These are phyloP conservation scores for Rhodotorula taiwanensis DNA, from an alignment of 768 basidiomycete species.

Conservation along the genomic window DNA sequence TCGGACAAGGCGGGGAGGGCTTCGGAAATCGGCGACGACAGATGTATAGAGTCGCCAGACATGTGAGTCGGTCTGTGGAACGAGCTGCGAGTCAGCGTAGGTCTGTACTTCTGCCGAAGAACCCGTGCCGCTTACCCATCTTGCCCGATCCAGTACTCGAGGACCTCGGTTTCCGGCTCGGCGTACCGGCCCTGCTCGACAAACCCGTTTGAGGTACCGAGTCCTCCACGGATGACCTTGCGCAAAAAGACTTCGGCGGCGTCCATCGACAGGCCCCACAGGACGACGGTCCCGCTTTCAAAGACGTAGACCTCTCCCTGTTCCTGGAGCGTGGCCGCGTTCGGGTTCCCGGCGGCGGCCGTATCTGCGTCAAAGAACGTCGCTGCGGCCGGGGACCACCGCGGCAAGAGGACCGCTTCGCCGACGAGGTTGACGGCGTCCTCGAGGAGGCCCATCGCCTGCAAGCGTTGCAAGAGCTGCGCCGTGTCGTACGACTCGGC, in stretches of 20 bases:
- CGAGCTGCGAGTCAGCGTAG: neutral
- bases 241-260: constrained; percentile 33
- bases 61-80: constrained; percentile 19
- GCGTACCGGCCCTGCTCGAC: constrained; percentile 35
- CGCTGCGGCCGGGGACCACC: constrained; percentile 26
- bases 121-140: constrained; percentile 5
- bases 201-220: constrained; percentile 3
- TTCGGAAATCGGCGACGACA: constrained; percentile 2
- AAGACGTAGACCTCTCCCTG: constrained; percentile 35
- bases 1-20: neutral
- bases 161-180: constrained; percentile 37
- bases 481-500: constrained; percentile 38
- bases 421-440: constrained; percentile 32
- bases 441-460: constrained; percentile 23
- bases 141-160: constrained; percentile 35
- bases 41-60: constrained; percentile 25
- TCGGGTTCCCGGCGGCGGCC: neutral
- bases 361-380: constrained; percentile 6
- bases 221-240: constrained; percentile 17
- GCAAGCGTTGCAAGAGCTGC: constrained; percentile 26
- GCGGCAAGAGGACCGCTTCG: constrained; percentile 25
- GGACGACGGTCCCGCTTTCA: constrained; percentile 34
- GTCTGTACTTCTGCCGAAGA: too few relatives aligned
- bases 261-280: constrained; percentile 25
- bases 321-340: constrained; percentile 2